Evolutionary conservation across 73 alveolate genomes (phyloP).

Genomic region (Paramecium sexaurelia): DNA sequence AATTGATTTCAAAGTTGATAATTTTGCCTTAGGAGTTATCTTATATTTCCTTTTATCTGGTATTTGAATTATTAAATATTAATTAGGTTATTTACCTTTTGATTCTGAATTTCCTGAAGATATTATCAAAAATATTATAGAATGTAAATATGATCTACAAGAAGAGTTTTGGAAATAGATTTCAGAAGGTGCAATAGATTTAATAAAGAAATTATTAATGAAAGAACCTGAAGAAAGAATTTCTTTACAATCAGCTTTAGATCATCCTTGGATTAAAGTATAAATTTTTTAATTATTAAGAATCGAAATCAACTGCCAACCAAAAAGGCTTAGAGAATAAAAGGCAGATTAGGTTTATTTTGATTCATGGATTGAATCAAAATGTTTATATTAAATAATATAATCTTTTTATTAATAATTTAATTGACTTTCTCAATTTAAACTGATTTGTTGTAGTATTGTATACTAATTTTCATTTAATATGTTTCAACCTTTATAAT

Average conservation of each 20-base stretch:
- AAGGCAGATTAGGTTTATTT: not conserved
- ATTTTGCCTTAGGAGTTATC: conserved; percentile 47
- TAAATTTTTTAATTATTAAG: not conserved
- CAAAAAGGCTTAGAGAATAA: not conserved
- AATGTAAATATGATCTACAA: conserved; percentile 40
- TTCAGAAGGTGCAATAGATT: conserved; percentile 47
- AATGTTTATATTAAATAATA: not conserved
- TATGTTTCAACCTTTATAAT: no score
- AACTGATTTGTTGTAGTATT: no score
- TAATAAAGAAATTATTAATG: not conserved
- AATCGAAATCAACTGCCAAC: conserved; percentile 16
- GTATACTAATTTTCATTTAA: no score
- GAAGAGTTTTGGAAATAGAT: conserved; percentile 40
- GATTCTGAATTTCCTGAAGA: conserved; percentile 59
- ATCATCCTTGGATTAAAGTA: conserved; percentile 59
- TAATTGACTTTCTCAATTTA: no score
- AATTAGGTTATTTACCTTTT: conserved; percentile 40
- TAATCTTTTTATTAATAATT: not conserved
- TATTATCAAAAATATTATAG: conserved; percentile 46
- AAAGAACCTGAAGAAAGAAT: conserved; percentile 49
- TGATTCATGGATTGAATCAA: not conserved
- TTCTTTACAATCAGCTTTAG: not conserved
- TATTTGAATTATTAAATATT: not conserved
- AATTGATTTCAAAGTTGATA: conserved; percentile 74
- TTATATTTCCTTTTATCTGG: conserved; percentile 54